Base-by-base conservation (phyloP, 225 moss, liverwort and hornwort genomes). In the Bryoerythrophyllum caledonicum region DNA sequence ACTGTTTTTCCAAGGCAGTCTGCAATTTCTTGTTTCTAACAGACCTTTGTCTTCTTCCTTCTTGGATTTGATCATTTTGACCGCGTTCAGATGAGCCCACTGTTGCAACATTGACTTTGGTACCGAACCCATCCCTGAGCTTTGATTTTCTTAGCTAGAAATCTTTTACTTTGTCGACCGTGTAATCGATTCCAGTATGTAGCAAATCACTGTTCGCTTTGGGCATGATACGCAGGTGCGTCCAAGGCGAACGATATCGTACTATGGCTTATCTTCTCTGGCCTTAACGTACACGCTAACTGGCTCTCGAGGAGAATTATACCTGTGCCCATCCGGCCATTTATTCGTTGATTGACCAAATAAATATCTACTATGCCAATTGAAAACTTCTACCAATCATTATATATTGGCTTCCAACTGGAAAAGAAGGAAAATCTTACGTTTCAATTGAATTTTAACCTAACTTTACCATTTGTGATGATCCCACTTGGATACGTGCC, bases 191-290 rank as follows among this genome's bases (percentile, higher is more conserved):
- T 38, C n/a, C n/a, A n/a, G 32, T 3, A 3, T 3, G 32, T 32
- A n/a, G 62, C 48, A 15, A 62, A 26, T 11, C 4, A 12, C 35
- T 69, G n/a, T 37, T 4, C 17, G 6, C 17, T 48, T 48, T 17
- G 17, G 48, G 48, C 48, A 48, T 17, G 48, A 48, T 48, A 48
- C 12, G 46, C 46, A 46, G 46, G 46, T 46, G 46, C 16, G 48
- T 12, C 16, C 48, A 6, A 48, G 48, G 48, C 16, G 4, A 44
- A 11, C 3, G 44, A 10, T 14, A 44, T 14, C 21, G 60, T 19
- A 14, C 60, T 72, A 60, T 60, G 44, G 15, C 72, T 71, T 46
- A 60, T 72, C 72, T 46, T 21, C 14, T 60, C 60, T 32, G n/a
- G 3, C 4, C 59, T 60, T 60, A n/a, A n/a, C n/a, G n/a, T 13